phyloP scores from a whole-genome alignment of 2,329 filamentous ascomycete genomes.

The Knufia petricola region DNA sequence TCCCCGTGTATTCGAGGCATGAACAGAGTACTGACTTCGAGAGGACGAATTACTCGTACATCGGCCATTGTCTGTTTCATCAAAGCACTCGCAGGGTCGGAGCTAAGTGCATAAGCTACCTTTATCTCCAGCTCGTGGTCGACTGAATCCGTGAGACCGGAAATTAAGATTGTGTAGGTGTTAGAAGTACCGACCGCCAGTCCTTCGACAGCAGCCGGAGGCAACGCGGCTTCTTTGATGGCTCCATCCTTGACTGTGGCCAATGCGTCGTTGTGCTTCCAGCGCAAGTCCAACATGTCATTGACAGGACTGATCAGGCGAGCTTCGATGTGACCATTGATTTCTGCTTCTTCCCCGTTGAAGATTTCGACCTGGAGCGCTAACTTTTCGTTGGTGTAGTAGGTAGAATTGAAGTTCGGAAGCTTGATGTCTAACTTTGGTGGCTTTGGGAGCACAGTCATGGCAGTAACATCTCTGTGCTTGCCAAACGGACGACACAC shows the following conservation, averaged over 20 bases:
- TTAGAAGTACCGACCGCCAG: conserved; percentile 25
- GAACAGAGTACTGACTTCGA: conserved; percentile 86
- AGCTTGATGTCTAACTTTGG: conserved; percentile 77
- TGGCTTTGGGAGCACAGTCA: conserved; percentile 75
- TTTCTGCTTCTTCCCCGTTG: conserved; percentile 76
- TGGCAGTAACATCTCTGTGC: conserved; percentile 41
- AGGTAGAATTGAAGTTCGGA: conserved; percentile 54
- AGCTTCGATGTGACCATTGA: conserved; percentile 58
- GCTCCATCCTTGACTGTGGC: conserved; percentile 19
- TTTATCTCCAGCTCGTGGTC: conserved; percentile 62
- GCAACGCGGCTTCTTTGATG: conserved; percentile 8
- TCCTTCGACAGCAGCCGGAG: conserved; percentile 1
- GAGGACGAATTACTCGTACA: conserved; percentile 67
- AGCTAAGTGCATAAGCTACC: conserved; percentile 66
- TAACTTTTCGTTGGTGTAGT: conserved; percentile 76
- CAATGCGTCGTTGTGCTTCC: conserved; percentile 29
- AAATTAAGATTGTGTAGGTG: conserved; percentile 37
- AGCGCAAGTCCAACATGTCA: conserved; percentile 36
- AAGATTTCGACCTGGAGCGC: conserved; percentile 57
- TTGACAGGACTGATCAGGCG: conserved; percentile 52
- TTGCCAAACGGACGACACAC: conserved; percentile 34
- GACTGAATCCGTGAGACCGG: conserved; percentile 43
- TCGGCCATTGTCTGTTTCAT: conserved; percentile 61
- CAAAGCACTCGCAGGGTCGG: conserved; percentile 72
- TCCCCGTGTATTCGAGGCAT: conserved; percentile 66